Conservation (phyloP, 805 yeast species). For the Starmerella khaoyaiensis region DNA sequence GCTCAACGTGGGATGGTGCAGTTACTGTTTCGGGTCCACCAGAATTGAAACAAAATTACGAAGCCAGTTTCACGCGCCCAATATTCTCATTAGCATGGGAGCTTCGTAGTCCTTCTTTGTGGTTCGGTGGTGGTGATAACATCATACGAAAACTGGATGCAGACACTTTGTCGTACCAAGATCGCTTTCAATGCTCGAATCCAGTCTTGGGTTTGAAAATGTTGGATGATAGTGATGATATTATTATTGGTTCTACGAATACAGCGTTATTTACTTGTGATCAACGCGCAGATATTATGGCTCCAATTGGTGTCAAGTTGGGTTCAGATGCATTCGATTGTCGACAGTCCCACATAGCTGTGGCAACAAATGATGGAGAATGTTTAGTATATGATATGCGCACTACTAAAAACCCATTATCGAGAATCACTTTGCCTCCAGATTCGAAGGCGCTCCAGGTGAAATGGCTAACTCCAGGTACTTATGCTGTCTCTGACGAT, state of each 20-base stretch:
- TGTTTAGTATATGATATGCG: constrained; percentile 4
- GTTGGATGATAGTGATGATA: not conserved
- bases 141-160: constrained; percentile 3
- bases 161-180: not conserved
- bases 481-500: constrained; percentile 9
- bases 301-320: not conserved
- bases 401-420: not conserved
- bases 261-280: not conserved
- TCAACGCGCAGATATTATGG: not conserved
- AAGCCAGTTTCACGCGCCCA: constrained; percentile 7
- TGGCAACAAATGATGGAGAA: not conserved
- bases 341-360: not conserved
- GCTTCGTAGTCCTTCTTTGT: not conserved
- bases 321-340: not conserved
- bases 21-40: constrained; percentile 1
- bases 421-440: not conserved
- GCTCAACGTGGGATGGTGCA: constrained; percentile 13
- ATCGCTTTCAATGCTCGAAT: not conserved
- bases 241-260: not conserved
- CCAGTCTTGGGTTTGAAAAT: not conserved
- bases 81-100: constrained; percentile 8
- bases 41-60: not conserved
- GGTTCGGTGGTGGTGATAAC: constrained; percentile 10
- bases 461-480: constrained; percentile 3
- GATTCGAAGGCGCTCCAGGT: not conserved